Percentiles rank a stretch among this genome's conserved stretches.
Evolutionary conservation across 208 protist genomes (phyloP).

Genomic region (Trypanosoma conorhini): DNA sequence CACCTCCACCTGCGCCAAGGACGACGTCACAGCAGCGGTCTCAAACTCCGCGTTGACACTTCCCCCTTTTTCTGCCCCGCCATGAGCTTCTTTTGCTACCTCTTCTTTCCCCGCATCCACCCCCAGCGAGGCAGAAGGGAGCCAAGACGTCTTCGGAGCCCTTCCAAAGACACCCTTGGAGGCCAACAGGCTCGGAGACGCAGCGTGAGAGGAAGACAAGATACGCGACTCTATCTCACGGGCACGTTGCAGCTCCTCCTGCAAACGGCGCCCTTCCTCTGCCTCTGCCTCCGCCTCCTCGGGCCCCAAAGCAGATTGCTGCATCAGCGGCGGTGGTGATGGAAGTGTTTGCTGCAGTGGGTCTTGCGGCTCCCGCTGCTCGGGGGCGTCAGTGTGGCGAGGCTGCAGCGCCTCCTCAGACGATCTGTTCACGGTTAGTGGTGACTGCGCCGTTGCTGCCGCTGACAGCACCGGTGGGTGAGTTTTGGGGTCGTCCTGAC

Average conservation of each 20-base stretch:
- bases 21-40: not conserved
- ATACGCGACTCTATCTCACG: conserved; percentile 17
- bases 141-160: not conserved
- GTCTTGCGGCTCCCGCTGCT: not conserved
- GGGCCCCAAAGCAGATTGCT: not conserved
- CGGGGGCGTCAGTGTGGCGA: too few species aligned
- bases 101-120: not conserved
- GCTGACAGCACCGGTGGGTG: not conserved
- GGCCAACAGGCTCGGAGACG: not conserved
- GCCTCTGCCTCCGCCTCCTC: not conserved
- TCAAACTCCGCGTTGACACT: not conserved
- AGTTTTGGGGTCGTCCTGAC: not conserved
- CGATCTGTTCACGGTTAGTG: not conserved
- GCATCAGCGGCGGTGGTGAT: not conserved
- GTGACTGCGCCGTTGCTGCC: not conserved
- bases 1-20: not conserved
- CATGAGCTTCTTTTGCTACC: too few species aligned
- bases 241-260: conserved; percentile 18
- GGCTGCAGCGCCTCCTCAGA: not conserved
- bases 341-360: not conserved
- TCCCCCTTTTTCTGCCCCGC: not conserved
- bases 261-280: not conserved
- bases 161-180: conserved; percentile 15
- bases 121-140: not conserved
- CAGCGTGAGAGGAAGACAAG: conserved; percentile 15